phyloP scores from a whole-genome alignment of 352 stramenopile species.

The Pythium vanterpoolii region DNA sequence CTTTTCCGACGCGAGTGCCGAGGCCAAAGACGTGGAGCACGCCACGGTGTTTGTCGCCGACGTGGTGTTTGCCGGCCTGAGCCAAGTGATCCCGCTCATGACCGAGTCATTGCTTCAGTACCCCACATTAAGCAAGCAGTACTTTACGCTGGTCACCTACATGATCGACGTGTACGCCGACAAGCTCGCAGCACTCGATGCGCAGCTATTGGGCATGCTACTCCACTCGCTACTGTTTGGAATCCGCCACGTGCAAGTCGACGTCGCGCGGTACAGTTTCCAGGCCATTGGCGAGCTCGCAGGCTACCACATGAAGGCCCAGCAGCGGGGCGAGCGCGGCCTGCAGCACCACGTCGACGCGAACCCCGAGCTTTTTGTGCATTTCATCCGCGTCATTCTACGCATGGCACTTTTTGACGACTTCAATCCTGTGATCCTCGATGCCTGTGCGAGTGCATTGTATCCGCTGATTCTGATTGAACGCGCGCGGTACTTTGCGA shows the following conservation, averaged over 20 bases:
- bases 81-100: conserved; percentile 88
- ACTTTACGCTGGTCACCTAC: conserved; percentile 86
- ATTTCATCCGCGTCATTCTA: conserved; percentile 76
- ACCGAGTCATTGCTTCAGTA: conserved; percentile 86
- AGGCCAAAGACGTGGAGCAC: conserved; percentile 49
- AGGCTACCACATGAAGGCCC: conserved; percentile 63
- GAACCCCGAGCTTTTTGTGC: conserved; percentile 61
- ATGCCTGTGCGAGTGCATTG: conserved; percentile 61
- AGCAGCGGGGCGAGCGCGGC: conserved; percentile 41
- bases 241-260: conserved; percentile 67
- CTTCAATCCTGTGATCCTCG: conserved; percentile 69
- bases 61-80: conserved; percentile 86
- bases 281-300: conserved; percentile 76
- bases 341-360: conserved; percentile 43
- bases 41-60: conserved; percentile 74
- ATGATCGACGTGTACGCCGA: conserved; percentile 86
- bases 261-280: conserved; percentile 81
- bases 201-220: conserved; percentile 68
- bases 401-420: conserved; percentile 80
- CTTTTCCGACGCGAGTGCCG: conserved; percentile 70
- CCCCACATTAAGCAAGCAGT: conserved; percentile 82
- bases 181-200: conserved; percentile 63
- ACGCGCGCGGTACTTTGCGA: conserved; percentile 57
- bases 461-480: conserved; percentile 84
- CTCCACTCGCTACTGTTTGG: conserved; percentile 72